Evolutionary conservation across 345 rosid genomes (phyloP), one percentile per base, ranked within the genome.

Genomic region (Sonneratia caseolaris): DNA sequence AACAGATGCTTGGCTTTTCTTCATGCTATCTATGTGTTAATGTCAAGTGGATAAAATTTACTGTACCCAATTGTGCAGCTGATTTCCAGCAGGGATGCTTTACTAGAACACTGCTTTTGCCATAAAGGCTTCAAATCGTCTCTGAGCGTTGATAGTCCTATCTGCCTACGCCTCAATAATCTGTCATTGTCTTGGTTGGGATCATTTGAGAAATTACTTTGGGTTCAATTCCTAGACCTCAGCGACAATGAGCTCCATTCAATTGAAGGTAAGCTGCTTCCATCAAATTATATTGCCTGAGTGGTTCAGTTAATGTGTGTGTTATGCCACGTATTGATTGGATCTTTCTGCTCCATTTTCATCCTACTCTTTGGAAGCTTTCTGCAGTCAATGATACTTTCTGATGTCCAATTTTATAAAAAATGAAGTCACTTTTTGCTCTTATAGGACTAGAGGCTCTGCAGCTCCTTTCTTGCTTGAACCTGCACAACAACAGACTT

Each of bases 201-300:
- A 64, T 82, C 86, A 68, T 78, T 87, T 73, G 86, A 89, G 76
- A 90, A 81, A 68, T 81, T 95, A 42, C 72, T 95, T 74, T 90
- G 96, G 96, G 97, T 95, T 71, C 97, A 88, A 81, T 86, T 89
- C 84, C 83, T 92, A 77, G 97, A 95, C 80, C 91, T 95, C 69
- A 84, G 97, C 82, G 84, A 86, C 77, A 92, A 92, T 64, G 92
- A 95, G 73, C 88, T 95, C 55, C 87, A 43, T 71, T 92, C 97
- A 71, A 73, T 91, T 62, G 93, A 95, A 87, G 98, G 97, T 88
- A 82, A 72, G 38, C 55, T 75, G 56, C 65, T 68, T 51, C 65
- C 55, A 15, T 21, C 62, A 68, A 32, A 0, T 51, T 66, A 37
- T 51, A 0, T 35, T 49, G 18, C 18, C 38, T 1, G 11, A 15